phyloP scores from a whole-genome alignment of 1,284 basidiomycete genomes.

The Ustilago curta region DNA sequence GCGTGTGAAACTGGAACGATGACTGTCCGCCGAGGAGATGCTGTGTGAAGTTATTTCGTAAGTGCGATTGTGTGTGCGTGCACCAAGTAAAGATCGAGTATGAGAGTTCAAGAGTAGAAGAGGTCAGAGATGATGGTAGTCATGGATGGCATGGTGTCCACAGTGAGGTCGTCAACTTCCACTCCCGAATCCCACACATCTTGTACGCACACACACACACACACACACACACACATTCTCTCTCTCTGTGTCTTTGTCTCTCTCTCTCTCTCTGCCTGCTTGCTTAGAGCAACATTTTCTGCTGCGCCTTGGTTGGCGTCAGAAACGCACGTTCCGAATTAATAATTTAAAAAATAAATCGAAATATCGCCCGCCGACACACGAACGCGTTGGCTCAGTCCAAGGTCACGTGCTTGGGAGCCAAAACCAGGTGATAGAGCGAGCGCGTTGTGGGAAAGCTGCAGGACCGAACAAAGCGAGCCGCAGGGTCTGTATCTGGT shows the following conservation, averaged over 20 bases:
- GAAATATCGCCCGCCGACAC: neutral
- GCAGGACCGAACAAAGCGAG: neutral
- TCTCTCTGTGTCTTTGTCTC: too few species aligned
- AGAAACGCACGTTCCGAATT: neutral
- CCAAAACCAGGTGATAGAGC: too few species aligned
- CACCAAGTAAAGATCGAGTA: neutral
- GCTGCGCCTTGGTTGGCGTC: neutral
- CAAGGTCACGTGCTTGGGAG: conserved; percentile 10
- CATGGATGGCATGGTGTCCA: conserved; percentile 7
- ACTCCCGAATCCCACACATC: conserved; percentile 10
- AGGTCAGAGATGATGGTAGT: conserved; percentile 1
- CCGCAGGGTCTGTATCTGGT: conserved; percentile 6
- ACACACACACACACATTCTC: too few species aligned
- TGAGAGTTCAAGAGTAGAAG: neutral
- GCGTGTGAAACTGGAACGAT: too few species aligned
- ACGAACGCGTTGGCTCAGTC: conserved; percentile 8
- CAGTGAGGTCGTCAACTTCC: conserved; percentile 13
- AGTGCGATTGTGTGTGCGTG: neutral
- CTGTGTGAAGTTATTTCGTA: too few species aligned
- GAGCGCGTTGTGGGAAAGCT: conserved; percentile 1
- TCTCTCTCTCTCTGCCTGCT: neutral
- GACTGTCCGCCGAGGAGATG: too few species aligned
- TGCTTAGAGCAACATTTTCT: conserved; percentile 3
- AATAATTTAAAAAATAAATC: neutral
- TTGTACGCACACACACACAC: too few species aligned